Evolutionary conservation across 192 early-diverging fungal species (phyloP), one percentile per base, ranked within the genome.

Genomic region (Coemansia sp.): DNA sequence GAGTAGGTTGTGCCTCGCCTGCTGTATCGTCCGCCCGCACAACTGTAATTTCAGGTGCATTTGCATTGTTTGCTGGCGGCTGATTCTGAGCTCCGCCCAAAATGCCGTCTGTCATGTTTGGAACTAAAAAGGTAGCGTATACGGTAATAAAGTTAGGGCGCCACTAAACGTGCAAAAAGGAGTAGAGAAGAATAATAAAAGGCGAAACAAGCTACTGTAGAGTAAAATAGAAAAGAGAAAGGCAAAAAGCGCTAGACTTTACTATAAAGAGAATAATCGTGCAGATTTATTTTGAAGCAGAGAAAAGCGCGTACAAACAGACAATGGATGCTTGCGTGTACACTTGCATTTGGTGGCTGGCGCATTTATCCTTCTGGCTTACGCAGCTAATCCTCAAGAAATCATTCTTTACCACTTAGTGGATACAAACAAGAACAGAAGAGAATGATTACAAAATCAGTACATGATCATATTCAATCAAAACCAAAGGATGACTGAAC

Each of bases 41-140:
- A 2, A 58, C 64, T 10, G 55, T 57, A 17, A 57, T 57, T 37
- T 23, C 55, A 9, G 64, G 64, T 10, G 56, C 45, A 17, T 2
- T 15, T 4, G n/a, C 35, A 8, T 38, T 32, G 37, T 14, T 50
- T 52, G 57, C 23, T 41, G n/a, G 27, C 35, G 29, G 35, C 17
- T 17, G 35, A 57, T 29, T 22, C 35, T 29, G 55, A 22, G 17
- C 55, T 37, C 55, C 55, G 55, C 29, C 55, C 55, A 37, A 19
- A 14, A 25, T 57, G 21, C 14, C 54, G n/a, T 57, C 35, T 32
- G 35, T 25, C 29, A 56, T 56, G 29, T n/a, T 56, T 17, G n/a
- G 43, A 17, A 47, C 12, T 47, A 47, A 47, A 49, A 19, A 21
- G 19, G 48, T 17, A 49, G 19, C 4, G 32, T 35, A 8, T 11